Base-by-base conservation (phyloP, 176 grass and related monocot genomes). In the Triticum urartu region DNA sequence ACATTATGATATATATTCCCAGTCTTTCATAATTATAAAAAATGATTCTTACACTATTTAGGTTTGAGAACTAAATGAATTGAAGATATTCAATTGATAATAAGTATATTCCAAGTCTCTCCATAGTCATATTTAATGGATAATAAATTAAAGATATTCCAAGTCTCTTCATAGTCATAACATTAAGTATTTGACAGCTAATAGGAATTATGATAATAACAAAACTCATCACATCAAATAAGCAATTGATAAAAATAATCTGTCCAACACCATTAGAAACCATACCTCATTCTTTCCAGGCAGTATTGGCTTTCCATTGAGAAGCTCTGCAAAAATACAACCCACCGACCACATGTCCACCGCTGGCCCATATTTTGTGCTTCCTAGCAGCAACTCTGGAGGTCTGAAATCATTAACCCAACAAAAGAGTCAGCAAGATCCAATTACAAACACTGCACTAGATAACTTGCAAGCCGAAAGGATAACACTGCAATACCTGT, bases 311-410 rank as follows among this genome's bases (percentile, higher is more conserved):
- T 92, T 98, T 84, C 93, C 91, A 87, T 91, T 81, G 28, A 98
- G 88, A 70, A 98, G 92, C 87, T 98, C 95, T 32, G 93, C 95
- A 89, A 98, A 94, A 81, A 98, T 95, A 78, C 95, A 98, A 94
- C 95, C 95, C 42, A 98, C 95, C 33, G 95, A 98, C 95, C 95
- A 98, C 93, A 98, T 98, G 81, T 98, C 95, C 80, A 98, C 93
- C 42, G 91, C 88, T 54, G 95, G 91, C 75, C 95, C 93, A 75
- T 98, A 98, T 71, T 89, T 89, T 63, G 91, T 94, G 84, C 91
- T 91, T 87, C 95, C 95, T 35, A 98, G 81, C 40, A 98, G 82
- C 64, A 95, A 77, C 70, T 98, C 93, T 87, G 95, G 95, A 72
- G 95, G 95, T 80, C 95, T 98, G 88, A 79, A 87, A 65, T 78